phyloP scores from a whole-genome alignment of 228 moss, liverwort and hornwort species.

The Sphagnum magellanicum region DNA sequence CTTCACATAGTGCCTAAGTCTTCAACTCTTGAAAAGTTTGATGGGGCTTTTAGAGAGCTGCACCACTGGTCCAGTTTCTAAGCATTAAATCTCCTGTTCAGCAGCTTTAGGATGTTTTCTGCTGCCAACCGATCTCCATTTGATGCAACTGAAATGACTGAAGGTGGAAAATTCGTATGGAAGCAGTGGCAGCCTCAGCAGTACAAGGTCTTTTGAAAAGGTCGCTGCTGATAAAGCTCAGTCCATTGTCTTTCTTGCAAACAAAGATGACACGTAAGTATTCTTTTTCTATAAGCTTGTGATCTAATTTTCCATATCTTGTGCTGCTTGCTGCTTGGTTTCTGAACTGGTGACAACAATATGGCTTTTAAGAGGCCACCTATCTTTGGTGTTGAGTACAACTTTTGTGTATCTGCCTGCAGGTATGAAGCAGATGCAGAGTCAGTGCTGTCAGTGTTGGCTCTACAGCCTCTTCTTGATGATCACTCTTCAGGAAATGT shows the following conservation, averaged over 20 bases:
- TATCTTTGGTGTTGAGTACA: background rate
- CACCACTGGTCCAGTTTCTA: background rate
- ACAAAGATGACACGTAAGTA: conserved; percentile 61
- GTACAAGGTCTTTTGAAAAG: conserved; percentile 55
- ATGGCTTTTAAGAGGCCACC: background rate
- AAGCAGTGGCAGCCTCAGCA: conserved; percentile 61
- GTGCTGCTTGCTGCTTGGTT: too few species aligned
- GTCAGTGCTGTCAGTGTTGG: conserved; percentile 56
- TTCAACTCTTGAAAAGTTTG: too few species aligned
- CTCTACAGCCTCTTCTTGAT: conserved; percentile 55
- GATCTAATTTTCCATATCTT: background rate
- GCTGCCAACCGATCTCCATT: background rate
- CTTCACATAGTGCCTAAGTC: too few species aligned
- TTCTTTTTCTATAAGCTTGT: background rate
- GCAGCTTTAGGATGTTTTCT: background rate
- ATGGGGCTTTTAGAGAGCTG: too few species aligned
- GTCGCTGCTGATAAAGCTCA: conserved; percentile 68
- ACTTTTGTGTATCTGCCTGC: conserved; percentile 7
- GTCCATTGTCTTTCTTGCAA: conserved; percentile 50
- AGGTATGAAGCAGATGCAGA: conserved; percentile 73
- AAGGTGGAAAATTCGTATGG: background rate
- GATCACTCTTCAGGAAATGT: conserved; percentile 36
- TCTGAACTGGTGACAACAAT: too few species aligned
- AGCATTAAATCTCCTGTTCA: background rate
- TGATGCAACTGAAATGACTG: background rate